These are phyloP conservation scores for Saccharomycopsis amapae DNA, from an alignment of 805 yeast genomes.

Conservation along the genomic window DNA sequence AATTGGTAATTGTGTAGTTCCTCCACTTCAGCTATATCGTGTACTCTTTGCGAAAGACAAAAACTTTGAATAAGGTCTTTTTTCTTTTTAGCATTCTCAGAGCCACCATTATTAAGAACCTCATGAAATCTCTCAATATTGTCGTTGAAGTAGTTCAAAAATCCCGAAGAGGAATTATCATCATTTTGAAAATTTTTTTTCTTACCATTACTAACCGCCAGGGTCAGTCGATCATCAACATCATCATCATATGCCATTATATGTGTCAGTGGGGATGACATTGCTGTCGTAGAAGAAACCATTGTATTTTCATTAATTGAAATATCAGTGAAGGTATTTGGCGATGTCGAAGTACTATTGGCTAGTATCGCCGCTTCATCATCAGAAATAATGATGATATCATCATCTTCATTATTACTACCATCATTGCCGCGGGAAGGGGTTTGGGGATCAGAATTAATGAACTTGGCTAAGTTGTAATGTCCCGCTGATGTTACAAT, in stretches of 20 bases:
- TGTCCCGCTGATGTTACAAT: no score
- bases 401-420: no score
- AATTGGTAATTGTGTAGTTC: no score
- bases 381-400: no score
- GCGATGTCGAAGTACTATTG: neutral
- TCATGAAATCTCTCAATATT: slow-evolving; percentile 17
- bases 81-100: neutral
- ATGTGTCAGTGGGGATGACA: neutral
- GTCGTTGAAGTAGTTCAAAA: slow-evolving; percentile 15
- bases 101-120: no score
- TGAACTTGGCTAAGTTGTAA: no score
- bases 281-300: neutral
- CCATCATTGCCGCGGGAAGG: no score
- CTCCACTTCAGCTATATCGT: no score
- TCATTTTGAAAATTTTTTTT: neutral
- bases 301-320: no score
- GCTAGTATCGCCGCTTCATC: neutral
- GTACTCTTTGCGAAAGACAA: no score
- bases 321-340: no score
- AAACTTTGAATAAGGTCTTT: neutral
- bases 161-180: slow-evolving; percentile 4
- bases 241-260: neutral
- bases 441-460: no score
- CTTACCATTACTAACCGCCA: neutral
- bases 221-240: neutral